phyloP scores from a whole-genome alignment of 179 eudicot genomes.

The Carnegiea gigantea region DNA sequence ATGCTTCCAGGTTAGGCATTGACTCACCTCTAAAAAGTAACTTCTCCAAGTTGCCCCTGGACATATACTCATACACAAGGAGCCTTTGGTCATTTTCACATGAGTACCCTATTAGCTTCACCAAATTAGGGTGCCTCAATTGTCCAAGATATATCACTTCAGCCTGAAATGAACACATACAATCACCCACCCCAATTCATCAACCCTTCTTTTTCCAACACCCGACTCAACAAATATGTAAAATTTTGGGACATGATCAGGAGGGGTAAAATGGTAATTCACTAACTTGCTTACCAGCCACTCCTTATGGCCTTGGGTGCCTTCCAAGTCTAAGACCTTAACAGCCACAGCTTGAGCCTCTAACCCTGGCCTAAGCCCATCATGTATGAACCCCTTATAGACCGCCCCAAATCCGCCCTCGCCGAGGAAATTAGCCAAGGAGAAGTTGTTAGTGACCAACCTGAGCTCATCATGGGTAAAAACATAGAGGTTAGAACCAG shows the following conservation, averaged over 20 bases:
- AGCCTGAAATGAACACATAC: conserved; percentile 36
- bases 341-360: conserved; percentile 85
- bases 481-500: conserved; percentile 61
- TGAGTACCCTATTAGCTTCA: conserved; percentile 39
- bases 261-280: neutral
- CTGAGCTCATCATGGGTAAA: conserved; percentile 69
- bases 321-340: conserved; percentile 79
- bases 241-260: neutral
- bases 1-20: conserved; percentile 12
- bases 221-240: neutral
- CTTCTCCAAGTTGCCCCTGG: conserved; percentile 45
- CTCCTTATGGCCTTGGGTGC: conserved; percentile 80
- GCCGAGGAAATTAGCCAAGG: conserved; percentile 59
- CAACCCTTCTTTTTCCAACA: too few species aligned
- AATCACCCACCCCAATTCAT: too few species aligned
- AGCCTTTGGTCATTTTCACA: conserved; percentile 47
- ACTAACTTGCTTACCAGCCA: conserved; percentile 76
- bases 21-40: conserved; percentile 43
- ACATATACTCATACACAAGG: conserved; percentile 49
- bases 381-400: conserved; percentile 73
- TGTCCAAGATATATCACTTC: conserved; percentile 55
- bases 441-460: conserved; percentile 60
- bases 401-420: conserved; percentile 97
- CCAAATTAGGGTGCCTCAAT: conserved; percentile 45
- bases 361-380: conserved; percentile 59